These are phyloP conservation scores for Lasiodiplodia theobromae DNA, from an alignment of 2,329 filamentous ascomycete species.

Conservation along the genomic window DNA sequence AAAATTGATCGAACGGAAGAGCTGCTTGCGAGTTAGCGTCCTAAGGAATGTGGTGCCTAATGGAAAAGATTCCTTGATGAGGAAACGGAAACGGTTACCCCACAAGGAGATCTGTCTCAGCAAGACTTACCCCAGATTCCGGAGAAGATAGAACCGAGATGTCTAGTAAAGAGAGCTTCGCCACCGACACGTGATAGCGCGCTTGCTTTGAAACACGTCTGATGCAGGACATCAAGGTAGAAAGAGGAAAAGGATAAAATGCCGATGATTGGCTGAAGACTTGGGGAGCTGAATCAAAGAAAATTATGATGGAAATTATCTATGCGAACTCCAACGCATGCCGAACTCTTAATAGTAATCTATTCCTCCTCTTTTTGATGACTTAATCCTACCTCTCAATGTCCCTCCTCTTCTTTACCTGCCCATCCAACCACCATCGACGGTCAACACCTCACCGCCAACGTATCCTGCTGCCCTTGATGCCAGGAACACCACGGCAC, in stretches of 20 bases:
- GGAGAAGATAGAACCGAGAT: background rate
- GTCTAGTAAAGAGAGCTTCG: background rate
- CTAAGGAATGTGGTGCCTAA: background rate
- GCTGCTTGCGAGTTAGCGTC: background rate
- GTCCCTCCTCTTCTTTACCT: constrained; percentile 57
- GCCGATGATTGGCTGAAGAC: background rate
- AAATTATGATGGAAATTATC: constrained; percentile 2
- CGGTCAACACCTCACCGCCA: constrained; percentile 79
- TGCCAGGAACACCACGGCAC: constrained; percentile 77
- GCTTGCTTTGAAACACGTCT: background rate
- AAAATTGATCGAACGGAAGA: background rate
- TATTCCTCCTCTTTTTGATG: background rate
- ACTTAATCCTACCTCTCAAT: background rate
- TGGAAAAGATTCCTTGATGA: background rate
- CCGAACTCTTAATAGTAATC: background rate
- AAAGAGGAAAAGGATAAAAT: background rate
- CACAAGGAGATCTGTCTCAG: background rate
- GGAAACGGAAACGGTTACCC: background rate
- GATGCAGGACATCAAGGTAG: constrained; percentile 8
- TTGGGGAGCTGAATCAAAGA: background rate
- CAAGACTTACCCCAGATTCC: constrained; percentile 10
- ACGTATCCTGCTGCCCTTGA: constrained; percentile 81
- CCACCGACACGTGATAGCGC: constrained; percentile 11
- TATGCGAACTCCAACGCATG: background rate
- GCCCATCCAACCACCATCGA: constrained; percentile 95